These are phyloP conservation scores for Ophiostoma australiae DNA, from an alignment of 2,329 filamentous ascomycete species.

Conservation along the genomic window DNA sequence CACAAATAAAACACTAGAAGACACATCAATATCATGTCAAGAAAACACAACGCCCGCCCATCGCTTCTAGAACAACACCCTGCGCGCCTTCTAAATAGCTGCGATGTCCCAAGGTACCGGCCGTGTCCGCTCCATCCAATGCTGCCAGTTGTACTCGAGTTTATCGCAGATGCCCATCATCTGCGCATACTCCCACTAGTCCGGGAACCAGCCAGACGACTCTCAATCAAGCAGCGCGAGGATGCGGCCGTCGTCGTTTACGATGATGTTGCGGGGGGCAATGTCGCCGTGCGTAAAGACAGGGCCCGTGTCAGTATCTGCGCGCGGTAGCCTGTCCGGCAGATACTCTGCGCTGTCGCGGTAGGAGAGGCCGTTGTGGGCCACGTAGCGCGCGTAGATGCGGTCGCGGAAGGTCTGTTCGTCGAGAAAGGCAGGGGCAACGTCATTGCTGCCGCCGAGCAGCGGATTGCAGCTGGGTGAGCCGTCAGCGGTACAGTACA, in stretches of 20 bases:
- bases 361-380: not conserved
- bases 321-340: not conserved
- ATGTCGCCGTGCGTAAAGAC: not conserved
- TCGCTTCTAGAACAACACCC: not conserved
- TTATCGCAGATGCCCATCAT: not conserved
- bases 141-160: not conserved
- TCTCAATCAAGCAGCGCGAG: not conserved
- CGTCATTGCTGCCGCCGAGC: not conserved
- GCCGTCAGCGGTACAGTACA: not conserved
- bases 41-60: too few species aligned
- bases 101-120: not conserved
- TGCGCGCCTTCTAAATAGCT: not conserved
- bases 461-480: not conserved
- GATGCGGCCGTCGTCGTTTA: not conserved
- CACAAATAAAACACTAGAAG: too few species aligned
- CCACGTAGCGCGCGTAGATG: not conserved
- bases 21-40: too few species aligned
- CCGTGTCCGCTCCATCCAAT: not conserved
- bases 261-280: not conserved
- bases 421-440: not conserved
- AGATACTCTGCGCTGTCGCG: not conserved
- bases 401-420: not conserved
- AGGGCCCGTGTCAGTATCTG: not conserved
- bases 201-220: not conserved
- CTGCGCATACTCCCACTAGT: not conserved